Evolutionary conservation across 768 basidiomycete genomes (phyloP).

Genomic region (Hydnomerulius pinastri): DNA sequence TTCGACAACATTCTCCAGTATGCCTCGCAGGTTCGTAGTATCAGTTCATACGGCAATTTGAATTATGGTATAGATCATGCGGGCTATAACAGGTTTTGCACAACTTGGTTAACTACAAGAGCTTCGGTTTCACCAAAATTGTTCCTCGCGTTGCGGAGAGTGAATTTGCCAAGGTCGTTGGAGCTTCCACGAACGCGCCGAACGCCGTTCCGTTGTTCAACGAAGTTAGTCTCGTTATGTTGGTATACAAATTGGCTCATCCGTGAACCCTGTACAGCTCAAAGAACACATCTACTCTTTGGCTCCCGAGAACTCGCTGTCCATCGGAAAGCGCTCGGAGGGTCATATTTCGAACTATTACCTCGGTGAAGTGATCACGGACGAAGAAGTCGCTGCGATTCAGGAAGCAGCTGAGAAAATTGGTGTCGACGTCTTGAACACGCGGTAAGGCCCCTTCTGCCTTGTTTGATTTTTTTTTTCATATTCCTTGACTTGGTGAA

Average conservation of each 20-base stretch:
- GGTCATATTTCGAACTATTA: slow-evolving; percentile 90
- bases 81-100: slow-evolving; percentile 35
- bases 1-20: slow-evolving; percentile 77
- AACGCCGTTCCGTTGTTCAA: slow-evolving; percentile 64
- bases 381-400: slow-evolving; percentile 75
- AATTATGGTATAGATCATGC: neutral
- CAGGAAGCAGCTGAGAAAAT: slow-evolving; percentile 76
- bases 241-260: neutral
- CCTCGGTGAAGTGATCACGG: slow-evolving; percentile 68
- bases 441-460: slow-evolving; percentile 50
- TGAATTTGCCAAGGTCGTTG: slow-evolving; percentile 65
- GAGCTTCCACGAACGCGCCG: slow-evolving; percentile 57
- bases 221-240: slow-evolving; percentile 41
- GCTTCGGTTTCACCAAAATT: slow-evolving; percentile 86
- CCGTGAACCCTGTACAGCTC: slow-evolving; percentile 44
- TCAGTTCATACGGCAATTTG: neutral
- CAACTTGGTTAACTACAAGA: slow-evolving; percentile 66
- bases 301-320: slow-evolving; percentile 63
- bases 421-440: slow-evolving; percentile 78
- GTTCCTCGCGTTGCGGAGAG: slow-evolving; percentile 64
- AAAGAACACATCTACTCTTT: slow-evolving; percentile 73
- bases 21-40: slow-evolving; percentile 61
- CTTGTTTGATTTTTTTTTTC: neutral
- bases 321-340: slow-evolving; percentile 75
- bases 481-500: slow-evolving; percentile 28